phyloP scores from a whole-genome alignment of 331 rosid species.

The Rhamnella rubrinervis region DNA sequence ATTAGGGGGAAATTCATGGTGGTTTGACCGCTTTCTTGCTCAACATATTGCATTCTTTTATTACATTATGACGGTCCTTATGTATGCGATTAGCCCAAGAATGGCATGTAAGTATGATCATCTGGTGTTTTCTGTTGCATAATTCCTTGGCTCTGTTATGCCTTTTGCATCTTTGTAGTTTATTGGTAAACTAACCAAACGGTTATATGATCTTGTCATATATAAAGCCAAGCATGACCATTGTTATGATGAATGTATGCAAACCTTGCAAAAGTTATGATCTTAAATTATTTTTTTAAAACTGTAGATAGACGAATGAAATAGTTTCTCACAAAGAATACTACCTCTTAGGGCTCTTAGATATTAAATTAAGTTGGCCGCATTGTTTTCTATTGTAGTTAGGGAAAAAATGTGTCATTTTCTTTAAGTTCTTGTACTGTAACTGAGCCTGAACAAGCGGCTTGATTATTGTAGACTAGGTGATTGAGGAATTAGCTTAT shows the following conservation, averaged over 20 bases:
- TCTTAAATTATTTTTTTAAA: not conserved
- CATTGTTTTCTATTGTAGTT: not conserved
- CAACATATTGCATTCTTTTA: conserved; percentile 82
- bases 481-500: not conserved
- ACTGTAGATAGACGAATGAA: not conserved
- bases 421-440: not conserved
- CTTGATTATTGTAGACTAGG: not conserved
- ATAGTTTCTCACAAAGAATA: not conserved
- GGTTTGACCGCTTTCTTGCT: conserved; percentile 97
- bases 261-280: not conserved
- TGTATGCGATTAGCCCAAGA: conserved; percentile 86
- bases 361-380: not conserved
- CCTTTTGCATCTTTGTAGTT: not conserved
- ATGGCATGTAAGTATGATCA: conserved; percentile 87
- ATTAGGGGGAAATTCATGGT: conserved; percentile 91
- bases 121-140: conserved; percentile 13
- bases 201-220: not conserved
- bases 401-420: not conserved
- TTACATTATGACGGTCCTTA: conserved; percentile 73
- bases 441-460: not conserved
- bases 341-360: not conserved
- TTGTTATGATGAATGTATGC: not conserved
- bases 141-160: not conserved
- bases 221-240: not conserved
- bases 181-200: not conserved